Evolutionary conservation across 306 rosid genomes (phyloP).

Genomic region (Trifolium subterraneum): DNA sequence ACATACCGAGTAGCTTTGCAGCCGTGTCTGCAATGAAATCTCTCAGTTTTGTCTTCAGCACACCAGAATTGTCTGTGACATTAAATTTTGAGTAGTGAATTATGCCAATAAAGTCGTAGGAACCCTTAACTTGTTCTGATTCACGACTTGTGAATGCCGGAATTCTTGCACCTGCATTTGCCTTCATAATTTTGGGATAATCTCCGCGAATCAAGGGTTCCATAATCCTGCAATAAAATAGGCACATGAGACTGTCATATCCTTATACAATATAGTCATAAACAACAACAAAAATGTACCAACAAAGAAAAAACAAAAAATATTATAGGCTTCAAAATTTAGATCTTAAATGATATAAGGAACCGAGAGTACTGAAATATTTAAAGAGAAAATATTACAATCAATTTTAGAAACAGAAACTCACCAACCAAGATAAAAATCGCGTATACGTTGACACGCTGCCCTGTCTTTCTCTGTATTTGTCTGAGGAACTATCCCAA

Average conservation of each 20-base stretch:
- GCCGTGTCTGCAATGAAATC: conserved; percentile 47
- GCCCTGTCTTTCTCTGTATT: conserved; percentile 50
- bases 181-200: conserved; percentile 65
- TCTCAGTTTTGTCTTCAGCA: conserved; percentile 41
- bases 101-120: conserved; percentile 66
- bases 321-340: too few relatives aligned
- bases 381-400: background rate
- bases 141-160: conserved; percentile 55
- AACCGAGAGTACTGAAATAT: too few relatives aligned
- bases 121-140: conserved; percentile 55
- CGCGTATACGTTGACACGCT: conserved; percentile 53
- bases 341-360: too few relatives aligned
- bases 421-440: conserved; percentile 60
- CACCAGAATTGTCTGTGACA: conserved; percentile 48
- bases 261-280: too few relatives aligned
- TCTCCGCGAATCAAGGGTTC: conserved; percentile 71
- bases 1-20: conserved; percentile 30
- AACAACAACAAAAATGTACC: too few relatives aligned
- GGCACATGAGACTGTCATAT: background rate
- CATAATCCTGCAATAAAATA: conserved; percentile 54
- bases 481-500: conserved; percentile 49
- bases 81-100: conserved; percentile 40
- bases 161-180: conserved; percentile 58
- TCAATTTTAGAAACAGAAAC: conserved; percentile 25
- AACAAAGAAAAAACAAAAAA: too few relatives aligned